Base-by-base conservation (phyloP, 441 rosid genomes). In the Eugenia klotzschiana region DNA sequence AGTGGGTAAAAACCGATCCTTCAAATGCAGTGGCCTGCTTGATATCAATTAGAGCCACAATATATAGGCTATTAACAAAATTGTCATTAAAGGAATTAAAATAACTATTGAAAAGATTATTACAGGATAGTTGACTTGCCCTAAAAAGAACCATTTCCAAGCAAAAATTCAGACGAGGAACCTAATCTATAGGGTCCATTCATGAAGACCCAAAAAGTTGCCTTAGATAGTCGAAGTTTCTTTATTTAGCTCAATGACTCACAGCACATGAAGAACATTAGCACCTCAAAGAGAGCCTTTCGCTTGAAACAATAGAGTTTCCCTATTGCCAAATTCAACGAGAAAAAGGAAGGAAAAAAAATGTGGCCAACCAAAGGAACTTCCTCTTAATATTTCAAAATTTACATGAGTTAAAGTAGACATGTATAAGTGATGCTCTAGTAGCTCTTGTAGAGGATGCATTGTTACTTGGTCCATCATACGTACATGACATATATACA, bases 11-110 rank as follows among this genome's bases (percentile, higher is more conserved):
- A 27, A 94, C 97, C 80, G 93, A 90, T 26, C 98, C 99, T 90
- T 96, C 98, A 90, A 97, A 93, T 85, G 98, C 98, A 82, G 96
- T 94, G 82, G 94, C 97, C 99, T 97, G 93, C 83, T 90, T 86
- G 83, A 87, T 46, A 80, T 60, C 83, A 90, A 84, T 37, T 37
- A 69, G 49, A 20, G 77, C 46, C 43, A 40, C 77, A 37, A 37
- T 20, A 18, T 64, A 37, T 37, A 25, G 12, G 46, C 15, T 20
- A 8, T 64, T 64, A 64, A 64, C 74, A 33, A 60, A 37, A 37
- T 3, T 37, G 49, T 40, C 77, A 69, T 37, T 40, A 37, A 33
- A 37, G 25, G 40, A 51, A 64, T 18, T 64, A 33, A 64, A 33
- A 37, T 69, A 5, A 69, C 15, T 9, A 33, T 37, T 9, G 8